Conservation (phyloP, 1,139 yeast genomes). For the Blastobotrys ciferrii region DNA sequence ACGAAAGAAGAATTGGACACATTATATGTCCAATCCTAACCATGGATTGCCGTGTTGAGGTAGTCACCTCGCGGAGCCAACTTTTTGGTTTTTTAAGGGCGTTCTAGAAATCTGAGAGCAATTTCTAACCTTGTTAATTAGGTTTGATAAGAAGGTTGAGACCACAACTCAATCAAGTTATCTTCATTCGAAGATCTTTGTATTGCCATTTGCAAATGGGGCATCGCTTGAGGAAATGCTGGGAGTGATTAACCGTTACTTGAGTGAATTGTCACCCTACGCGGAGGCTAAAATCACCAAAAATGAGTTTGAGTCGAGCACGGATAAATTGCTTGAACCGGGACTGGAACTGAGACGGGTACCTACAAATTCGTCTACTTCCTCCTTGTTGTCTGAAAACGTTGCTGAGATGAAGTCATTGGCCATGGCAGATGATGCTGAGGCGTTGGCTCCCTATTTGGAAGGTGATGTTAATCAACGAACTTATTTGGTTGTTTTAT, state of each 20-base stretch:
- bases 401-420: conserved; percentile 23
- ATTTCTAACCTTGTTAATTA: conserved; percentile 8
- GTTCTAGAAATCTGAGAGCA: no score
- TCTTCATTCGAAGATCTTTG: conserved; percentile 65
- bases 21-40: no score
- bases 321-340: conserved; percentile 16
- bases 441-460: conserved; percentile 24
- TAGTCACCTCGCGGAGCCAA: no score
- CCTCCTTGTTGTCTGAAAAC: conserved; percentile 13
- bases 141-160: conserved; percentile 79
- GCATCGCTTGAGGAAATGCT: conserved; percentile 55
- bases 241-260: conserved; percentile 52
- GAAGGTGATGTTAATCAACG: conserved; percentile 34
- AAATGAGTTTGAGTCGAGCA: conserved; percentile 11
- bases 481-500: conserved; percentile 54
- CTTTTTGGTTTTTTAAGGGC: no score
- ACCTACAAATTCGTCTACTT: conserved; percentile 19
- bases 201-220: conserved; percentile 72
- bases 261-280: conserved; percentile 49
- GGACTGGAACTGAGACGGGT: conserved; percentile 17
- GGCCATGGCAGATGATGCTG: conserved; percentile 31
- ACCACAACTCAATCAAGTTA: conserved; percentile 65
- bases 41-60: no score
- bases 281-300: conserved; percentile 15
- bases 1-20: no score